Base-by-base conservation (phyloP, 306 rosid genomes). In the Purshia tridentata region DNA sequence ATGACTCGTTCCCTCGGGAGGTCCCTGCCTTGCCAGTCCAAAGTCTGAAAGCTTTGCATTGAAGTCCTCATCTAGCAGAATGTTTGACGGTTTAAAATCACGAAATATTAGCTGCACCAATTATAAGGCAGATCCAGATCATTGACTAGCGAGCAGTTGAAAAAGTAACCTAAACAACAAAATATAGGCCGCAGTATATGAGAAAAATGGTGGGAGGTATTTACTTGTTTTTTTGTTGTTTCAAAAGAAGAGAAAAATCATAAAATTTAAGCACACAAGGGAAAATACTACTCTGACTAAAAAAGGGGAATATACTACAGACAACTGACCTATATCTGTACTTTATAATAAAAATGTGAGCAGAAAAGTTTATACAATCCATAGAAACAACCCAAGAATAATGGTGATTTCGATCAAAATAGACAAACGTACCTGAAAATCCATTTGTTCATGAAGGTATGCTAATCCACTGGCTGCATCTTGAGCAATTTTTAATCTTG, bases 21-120 rank as follows among this genome's bases (percentile, higher is more conserved):
- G 99, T 78, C 99, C 99, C 82, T 90, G 99, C 79, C 97, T 84
- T 14, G 99, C 99, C n/a, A 94, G 87, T 78, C 99, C 99, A 70
- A 94, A 94, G 86, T 94, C 99, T 9, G 99, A 94, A 82, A 94
- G 99, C 83, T 94, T 94, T 12, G 97, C 99, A 83, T 83, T 91
- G 75, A 88, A 91, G 37, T 89, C 96, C 84, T 82, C 97, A 44
- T 94, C 99, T 49, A 94, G 90, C 69, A 94, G 75, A 81, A 94
- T 77, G 72, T 94, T 94, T 58, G 99, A 91, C 1, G 95, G 86
- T 81, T 94, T 94, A 61, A 94, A 94, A 82, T 94, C 99, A 4
- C 99, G 96, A 71, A 94, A 94, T 77, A 94, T 94, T 60, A 94
- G 90, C 99, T 94, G 96, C 88, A 81, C 19, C 82, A 78, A 72